Evolutionary conservation across 2,329 filamentous ascomycete genomes (phyloP).

Genomic region (Stagonosporopsis vannaccii): DNA sequence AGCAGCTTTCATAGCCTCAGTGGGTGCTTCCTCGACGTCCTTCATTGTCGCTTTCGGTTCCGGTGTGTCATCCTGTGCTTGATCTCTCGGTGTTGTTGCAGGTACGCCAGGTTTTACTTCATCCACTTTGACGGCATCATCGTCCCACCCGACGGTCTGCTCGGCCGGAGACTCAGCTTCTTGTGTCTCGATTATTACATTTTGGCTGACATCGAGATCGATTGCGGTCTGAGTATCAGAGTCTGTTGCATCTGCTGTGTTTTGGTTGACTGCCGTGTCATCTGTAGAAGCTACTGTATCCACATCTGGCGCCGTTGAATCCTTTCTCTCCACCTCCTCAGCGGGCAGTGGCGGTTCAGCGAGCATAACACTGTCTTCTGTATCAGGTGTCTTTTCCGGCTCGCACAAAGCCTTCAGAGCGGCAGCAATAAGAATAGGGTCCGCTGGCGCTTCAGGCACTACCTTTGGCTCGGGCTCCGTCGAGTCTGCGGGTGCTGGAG

Average conservation of each 20-base stretch:
- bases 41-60: not conserved
- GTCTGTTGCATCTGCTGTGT: not conserved
- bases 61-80: not conserved
- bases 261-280: not conserved
- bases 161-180: not conserved
- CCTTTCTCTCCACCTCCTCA: not conserved
- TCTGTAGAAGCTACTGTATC: not conserved
- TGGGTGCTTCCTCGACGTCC: not conserved
- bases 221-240: not conserved
- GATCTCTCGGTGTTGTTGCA: not conserved
- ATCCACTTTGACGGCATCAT: not conserved
- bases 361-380: not conserved
- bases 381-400: not conserved
- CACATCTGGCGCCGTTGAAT: not conserved
- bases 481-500: not conserved
- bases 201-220: not conserved
- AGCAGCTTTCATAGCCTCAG: not conserved
- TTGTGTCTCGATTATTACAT: not conserved
- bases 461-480: constrained; percentile 2
- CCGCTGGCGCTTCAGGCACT: constrained; percentile 7
- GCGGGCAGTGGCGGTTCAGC: not conserved
- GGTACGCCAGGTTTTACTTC: not conserved
- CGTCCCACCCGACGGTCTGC: not conserved
- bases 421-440: constrained; percentile 9
- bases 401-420: constrained; percentile 8